Base-by-base conservation (phyloP, 169 alveolate species). In the Babesia bovis region DNA sequence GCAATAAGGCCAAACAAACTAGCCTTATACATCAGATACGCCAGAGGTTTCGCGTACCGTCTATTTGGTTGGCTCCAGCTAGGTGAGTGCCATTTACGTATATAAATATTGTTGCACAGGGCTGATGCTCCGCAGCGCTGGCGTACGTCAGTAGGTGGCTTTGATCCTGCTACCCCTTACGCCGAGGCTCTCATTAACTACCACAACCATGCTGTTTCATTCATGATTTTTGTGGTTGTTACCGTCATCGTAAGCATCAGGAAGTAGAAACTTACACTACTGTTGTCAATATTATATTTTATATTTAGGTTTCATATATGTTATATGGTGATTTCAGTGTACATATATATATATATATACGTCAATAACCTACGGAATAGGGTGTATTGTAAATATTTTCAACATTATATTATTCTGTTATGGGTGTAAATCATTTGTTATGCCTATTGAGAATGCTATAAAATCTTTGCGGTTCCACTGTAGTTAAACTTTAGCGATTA, bases 171-270 rank as follows among this genome's bases (percentile, higher is more conserved):
- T 19, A 77, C 94, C 15, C 95, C 95, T 28, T 83, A 77, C 63
- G 94, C 94, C 7, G 95, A 91, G 66, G 84, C 92, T 21, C 45
- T 82, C 44, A 91, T 91, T 59, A 91, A 91, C 82, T 82, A 86
- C 61, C 95, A 91, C 77, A 89, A 91, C 88, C 95, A 91, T 82
- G 88, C 94, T 41, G 94, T 88, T 36, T 82, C 90, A 45, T 91
- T 72, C 82, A 91, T 91, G 95, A 73, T 91, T 47, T 89, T 91
- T 63, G 91, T 91, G 66, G 89, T 90, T 50, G 56, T 83, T 55
- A 81, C 94, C 25, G 94, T 91, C 66, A 60, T 91, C 30, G 84
- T 85, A 77, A 59, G 90, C 41, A 52, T 81, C 56, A 65, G 87
- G 35, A 89, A 86, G 63, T 91, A 82, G 68, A 51, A 38, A 38